These are phyloP conservation scores for Candida smagusa DNA, from an alignment of 1,139 yeast species.

Conservation along the genomic window DNA sequence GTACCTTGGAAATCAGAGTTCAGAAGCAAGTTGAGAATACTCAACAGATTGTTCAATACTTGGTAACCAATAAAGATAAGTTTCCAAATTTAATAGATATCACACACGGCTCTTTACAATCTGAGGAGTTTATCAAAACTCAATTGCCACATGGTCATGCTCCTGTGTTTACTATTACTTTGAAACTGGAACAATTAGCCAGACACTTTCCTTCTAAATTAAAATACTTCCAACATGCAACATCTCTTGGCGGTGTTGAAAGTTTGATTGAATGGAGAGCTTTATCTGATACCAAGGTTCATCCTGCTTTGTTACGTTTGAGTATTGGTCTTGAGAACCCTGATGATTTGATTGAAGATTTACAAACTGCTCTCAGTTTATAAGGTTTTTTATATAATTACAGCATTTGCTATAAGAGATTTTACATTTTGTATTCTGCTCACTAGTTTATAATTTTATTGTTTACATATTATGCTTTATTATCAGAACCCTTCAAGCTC, in stretches of 20 bases:
- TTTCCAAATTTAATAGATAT: slow-evolving; percentile 52
- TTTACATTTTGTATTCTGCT: background rate
- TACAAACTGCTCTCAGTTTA: slow-evolving; percentile 17
- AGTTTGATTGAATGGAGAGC: slow-evolving; percentile 91
- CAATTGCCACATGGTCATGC: slow-evolving; percentile 68
- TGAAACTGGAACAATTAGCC: slow-evolving; percentile 54
- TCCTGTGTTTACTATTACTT: slow-evolving; percentile 72
- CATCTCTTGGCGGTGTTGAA: slow-evolving; percentile 93
- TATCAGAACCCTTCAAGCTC: slow-evolving; percentile 11
- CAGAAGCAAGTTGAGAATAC: slow-evolving; percentile 64
- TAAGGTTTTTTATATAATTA: too few species aligned
- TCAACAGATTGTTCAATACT: slow-evolving; percentile 55
- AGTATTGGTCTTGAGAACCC: slow-evolving; percentile 78
- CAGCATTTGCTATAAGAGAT: too few species aligned
- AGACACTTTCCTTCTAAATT: slow-evolving; percentile 62
- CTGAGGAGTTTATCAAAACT: slow-evolving; percentile 54
- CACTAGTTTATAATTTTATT: background rate
- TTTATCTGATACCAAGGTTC: slow-evolving; percentile 58
- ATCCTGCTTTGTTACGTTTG: slow-evolving; percentile 59
- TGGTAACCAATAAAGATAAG: slow-evolving; percentile 45
- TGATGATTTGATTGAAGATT: slow-evolving; percentile 69
- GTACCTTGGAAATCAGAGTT: slow-evolving; percentile 75
- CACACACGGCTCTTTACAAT: slow-evolving; percentile 74
- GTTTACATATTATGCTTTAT: background rate
- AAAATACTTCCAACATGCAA: slow-evolving; percentile 80